A percentile compares a stretch with the other conserved stretches of the same genome.
These are phyloP conservation scores for Alectoria sarmentosa DNA, from an alignment of 495 filamentous ascomycete species.

Conservation along the genomic window DNA sequence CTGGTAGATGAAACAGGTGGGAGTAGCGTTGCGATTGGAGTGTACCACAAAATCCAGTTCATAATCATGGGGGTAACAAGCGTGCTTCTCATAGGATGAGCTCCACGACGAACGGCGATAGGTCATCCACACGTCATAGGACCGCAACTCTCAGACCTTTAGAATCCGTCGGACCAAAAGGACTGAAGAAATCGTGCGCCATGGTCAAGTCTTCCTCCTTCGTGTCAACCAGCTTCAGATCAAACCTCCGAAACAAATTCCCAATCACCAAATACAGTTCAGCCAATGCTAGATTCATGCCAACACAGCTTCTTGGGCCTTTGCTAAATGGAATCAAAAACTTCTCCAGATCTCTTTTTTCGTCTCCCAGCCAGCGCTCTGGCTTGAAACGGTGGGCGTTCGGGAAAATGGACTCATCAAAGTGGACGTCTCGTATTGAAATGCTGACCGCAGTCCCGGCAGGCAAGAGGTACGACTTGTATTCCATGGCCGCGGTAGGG, in stretches of 20 bases:
- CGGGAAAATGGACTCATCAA: slow-evolving; percentile 17
- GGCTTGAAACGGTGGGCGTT: slow-evolving; percentile 21
- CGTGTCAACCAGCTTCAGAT: slow-evolving; percentile 7
- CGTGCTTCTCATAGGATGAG: no score
- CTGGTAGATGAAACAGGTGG: no score
- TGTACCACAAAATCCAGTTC: no score
- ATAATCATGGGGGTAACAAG: no score
- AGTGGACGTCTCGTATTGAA: slow-evolving; percentile 23
- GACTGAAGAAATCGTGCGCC: slow-evolving; percentile 12
- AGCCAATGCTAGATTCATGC: slow-evolving; percentile 15
- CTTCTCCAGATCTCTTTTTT: slow-evolving; percentile 29
- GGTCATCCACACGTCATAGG: neutral
- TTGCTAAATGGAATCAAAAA: slow-evolving; percentile 21
- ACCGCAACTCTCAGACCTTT: slow-evolving; percentile 7
- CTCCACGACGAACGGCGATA: no score
- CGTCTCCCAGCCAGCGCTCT: slow-evolving; percentile 26
- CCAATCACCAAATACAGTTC: slow-evolving; percentile 12
- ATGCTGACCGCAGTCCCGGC: slow-evolving; percentile 35
- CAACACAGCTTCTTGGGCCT: slow-evolving; percentile 20
- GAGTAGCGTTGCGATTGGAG: no score
- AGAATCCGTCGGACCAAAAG: neutral
- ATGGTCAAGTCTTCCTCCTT: slow-evolving; percentile 8
- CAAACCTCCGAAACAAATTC: neutral
- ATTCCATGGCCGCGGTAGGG: slow-evolving; percentile 32
- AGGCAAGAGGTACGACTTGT: neutral